Evolutionary conservation across 225 moss, liverwort and hornwort genomes (phyloP).

Genomic region (Pseudisothecium myosuroides): DNA sequence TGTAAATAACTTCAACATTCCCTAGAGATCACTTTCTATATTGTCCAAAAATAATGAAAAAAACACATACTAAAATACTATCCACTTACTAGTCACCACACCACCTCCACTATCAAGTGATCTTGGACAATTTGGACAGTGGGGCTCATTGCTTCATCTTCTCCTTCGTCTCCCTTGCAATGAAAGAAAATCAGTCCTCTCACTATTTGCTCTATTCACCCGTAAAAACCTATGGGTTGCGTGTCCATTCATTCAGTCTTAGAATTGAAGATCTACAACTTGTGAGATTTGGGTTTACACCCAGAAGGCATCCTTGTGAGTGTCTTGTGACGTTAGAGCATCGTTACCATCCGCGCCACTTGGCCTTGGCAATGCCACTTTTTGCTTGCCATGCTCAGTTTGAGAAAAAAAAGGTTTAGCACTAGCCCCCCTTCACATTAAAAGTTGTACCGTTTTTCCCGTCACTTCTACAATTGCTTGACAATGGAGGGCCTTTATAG

Average conservation of each 20-base stretch:
- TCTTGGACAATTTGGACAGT: fast-evolving
- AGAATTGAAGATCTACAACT: fast-evolving
- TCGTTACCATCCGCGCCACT: too few species aligned
- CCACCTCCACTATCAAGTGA: background rate
- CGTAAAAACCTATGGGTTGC: fast-evolving
- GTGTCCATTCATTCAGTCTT: fast-evolving
- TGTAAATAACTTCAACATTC: background rate
- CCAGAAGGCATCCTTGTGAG: fast-evolving
- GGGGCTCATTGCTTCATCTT: fast-evolving
- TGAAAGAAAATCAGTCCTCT: background rate
- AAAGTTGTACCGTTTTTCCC: too few species aligned
- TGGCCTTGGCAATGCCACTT: too few species aligned
- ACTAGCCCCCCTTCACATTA: too few species aligned
- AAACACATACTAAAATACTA: fast-evolving
- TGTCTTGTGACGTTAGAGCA: fast-evolving
- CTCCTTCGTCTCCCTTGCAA: fast-evolving
- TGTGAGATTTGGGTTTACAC: background rate
- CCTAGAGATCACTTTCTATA: fast-evolving
- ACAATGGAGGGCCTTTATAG: too few species aligned
- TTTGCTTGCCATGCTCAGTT: too few species aligned
- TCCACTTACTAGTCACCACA: fast-evolving
- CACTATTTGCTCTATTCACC: background rate
- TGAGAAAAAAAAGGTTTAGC: too few species aligned
- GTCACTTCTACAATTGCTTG: too few species aligned
- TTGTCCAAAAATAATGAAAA: background rate